phyloP scores from a whole-genome alignment of 2,329 filamentous ascomycete species.

The Juglanconis oblonga region DNA sequence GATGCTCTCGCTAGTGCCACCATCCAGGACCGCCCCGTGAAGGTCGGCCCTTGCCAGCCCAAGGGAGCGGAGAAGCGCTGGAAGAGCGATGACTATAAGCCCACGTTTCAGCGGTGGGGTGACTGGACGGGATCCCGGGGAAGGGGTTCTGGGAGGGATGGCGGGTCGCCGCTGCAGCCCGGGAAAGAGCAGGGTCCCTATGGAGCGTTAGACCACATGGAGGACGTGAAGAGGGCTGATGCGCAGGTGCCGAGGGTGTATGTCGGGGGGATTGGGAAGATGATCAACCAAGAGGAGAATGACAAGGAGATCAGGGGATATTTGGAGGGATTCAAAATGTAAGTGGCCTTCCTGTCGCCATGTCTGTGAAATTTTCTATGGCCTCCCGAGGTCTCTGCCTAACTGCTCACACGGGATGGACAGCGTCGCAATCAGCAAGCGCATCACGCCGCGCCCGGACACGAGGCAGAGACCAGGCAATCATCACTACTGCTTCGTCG shows the following conservation, averaged over 20 bases:
- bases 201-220: constrained; percentile 30
- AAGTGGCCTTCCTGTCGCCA: no score
- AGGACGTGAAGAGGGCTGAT: constrained; percentile 26
- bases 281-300: constrained; percentile 46
- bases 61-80: constrained; percentile 31
- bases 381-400: neutral
- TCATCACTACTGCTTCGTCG: constrained; percentile 65
- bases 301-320: constrained; percentile 43
- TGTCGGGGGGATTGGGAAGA: constrained; percentile 48
- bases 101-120: constrained; percentile 40
- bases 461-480: constrained; percentile 50
- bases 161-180: constrained; percentile 1
- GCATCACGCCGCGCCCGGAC: constrained; percentile 57
- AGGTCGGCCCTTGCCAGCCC: constrained; percentile 63
- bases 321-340: constrained; percentile 45
- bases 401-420: neutral
- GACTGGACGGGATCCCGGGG: constrained; percentile 33
- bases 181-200: constrained; percentile 25
- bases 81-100: constrained; percentile 18
- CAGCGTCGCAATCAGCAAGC: constrained; percentile 41
- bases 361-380: no score
- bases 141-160: neutral
- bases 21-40: constrained; percentile 58
- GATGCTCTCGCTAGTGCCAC: constrained; percentile 50
- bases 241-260: constrained; percentile 41